Evolutionary conservation across 495 filamentous ascomycete genomes (phyloP), one percentile per base, ranked within the genome.

Genomic region (Tuber brumale): DNA sequence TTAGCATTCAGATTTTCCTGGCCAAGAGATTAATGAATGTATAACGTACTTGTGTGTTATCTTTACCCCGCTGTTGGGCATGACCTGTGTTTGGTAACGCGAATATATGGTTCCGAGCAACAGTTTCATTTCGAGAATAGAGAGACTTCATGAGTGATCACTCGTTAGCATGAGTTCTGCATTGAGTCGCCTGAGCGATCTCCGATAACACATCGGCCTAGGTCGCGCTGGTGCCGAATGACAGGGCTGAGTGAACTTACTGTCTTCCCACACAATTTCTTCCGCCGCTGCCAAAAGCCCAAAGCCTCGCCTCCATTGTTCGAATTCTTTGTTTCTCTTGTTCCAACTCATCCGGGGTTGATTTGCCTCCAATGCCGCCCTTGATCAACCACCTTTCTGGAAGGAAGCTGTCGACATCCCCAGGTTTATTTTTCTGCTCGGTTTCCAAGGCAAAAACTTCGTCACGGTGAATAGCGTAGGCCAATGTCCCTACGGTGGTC

Each of bases 401-500:
- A 42, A 76, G 73, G 39, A 83, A 74, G 3, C 71, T 48, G 18
- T 71, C 27, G 39, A 48, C 76, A 18, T 35, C 10, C 2, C 57
- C 23, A 39, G 41, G 19, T 2, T 18, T 2, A 27, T 7, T 16
- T 10, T 19, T 69, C 48, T 19, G 72, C 45, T 61, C 73, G 27
- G 83, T 82, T 73, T 82, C 12, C 27, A 66, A 3, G 71, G 42
- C 27, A 46, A 85, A 46, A 80, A 84, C 66, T 79, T 77, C 46
- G 84, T 88, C 45, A 77, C 85, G n/a, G 69, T 88, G 74, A 86
- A 88, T 81, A 83, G 83, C 76, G 79, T 85, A 45, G 84, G 85
- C 21, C 83, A 87, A 37, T 85, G 86, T 18, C 76, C 88, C 39
- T 86, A 89, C 72, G 74, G 77, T 16, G 83, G 69, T 75, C n/a